These are phyloP conservation scores for Verticillium nubilum DNA, from an alignment of 2,329 filamentous ascomycete genomes.

Conservation along the genomic window DNA sequence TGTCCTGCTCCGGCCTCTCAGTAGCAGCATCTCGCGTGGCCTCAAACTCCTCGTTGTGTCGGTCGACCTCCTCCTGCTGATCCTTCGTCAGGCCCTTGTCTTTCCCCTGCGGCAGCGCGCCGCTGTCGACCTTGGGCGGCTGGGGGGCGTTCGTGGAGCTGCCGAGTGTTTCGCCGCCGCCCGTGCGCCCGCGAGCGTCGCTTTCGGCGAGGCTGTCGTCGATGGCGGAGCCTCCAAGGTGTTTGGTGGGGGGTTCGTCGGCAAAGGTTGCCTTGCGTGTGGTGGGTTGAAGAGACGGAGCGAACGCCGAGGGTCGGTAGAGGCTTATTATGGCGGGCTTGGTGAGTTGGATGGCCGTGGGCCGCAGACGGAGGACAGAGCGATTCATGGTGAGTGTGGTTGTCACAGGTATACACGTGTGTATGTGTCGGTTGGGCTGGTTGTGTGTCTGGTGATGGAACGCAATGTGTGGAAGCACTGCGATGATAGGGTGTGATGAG, in stretches of 20 bases:
- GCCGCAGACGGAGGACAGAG: neutral
- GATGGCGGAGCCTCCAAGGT: neutral
- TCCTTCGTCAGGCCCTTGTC: constrained; percentile 36
- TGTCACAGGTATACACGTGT: neutral
- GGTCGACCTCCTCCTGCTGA: constrained; percentile 50
- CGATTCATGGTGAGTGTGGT: neutral
- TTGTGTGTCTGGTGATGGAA: too few relatives aligned
- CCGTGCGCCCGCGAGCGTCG: constrained; percentile 28
- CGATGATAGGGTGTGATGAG: too few relatives aligned
- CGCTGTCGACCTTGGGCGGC: constrained; percentile 47
- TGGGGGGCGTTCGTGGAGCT: constrained; percentile 24
- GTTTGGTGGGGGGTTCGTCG: neutral
- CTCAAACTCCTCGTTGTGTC: constrained; percentile 55
- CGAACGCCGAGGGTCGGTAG: neutral
- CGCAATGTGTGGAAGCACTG: too few relatives aligned
- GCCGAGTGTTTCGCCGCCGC: constrained; percentile 29
- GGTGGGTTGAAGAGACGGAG: neutral
- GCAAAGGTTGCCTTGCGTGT: neutral
- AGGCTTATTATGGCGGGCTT: neutral
- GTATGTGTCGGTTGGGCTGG: neutral
- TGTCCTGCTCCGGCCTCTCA: constrained; percentile 34
- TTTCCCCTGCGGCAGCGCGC: constrained; percentile 31
- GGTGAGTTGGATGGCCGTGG: neutral
- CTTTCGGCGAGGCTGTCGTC: constrained; percentile 22
- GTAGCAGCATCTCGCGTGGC: constrained; percentile 42